A percentile compares a stretch with the other conserved stretches of the same genome.
phyloP scores from a whole-genome alignment of 305 asterid species.

The Rubia occidens region DNA sequence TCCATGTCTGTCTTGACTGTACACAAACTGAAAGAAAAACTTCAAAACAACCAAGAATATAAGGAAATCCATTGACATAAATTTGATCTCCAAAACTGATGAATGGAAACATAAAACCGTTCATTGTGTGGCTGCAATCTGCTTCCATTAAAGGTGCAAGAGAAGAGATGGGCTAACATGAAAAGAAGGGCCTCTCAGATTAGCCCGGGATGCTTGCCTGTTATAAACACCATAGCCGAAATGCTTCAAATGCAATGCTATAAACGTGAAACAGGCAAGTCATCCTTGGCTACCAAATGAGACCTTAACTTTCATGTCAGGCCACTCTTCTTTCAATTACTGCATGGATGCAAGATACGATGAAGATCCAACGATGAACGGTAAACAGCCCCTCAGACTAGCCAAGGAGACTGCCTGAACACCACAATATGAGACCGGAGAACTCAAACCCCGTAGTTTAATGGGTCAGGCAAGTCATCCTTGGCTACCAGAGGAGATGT shows the following conservation, averaged over 20 bases:
- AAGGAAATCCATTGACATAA: no score
- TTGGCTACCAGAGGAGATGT: conserved; percentile 8
- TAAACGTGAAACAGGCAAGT: conserved; percentile 41
- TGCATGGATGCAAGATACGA: not conserved
- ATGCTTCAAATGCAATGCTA: not conserved
- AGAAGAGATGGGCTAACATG: conserved; percentile 25
- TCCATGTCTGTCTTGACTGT: no score
- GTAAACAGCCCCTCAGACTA: not conserved
- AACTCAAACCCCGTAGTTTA: not conserved
- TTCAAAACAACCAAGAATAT: no score
- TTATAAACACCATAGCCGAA: no score
- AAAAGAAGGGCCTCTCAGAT: conserved; percentile 18
- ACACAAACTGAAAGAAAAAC: no score
- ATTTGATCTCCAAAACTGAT: no score
- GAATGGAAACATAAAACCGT: no score
- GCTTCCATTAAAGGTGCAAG: not conserved
- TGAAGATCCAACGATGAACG: not conserved
- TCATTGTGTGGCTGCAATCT: no score
- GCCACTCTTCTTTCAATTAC: conserved; percentile 23
- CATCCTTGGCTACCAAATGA: conserved; percentile 74
- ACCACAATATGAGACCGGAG: not conserved
- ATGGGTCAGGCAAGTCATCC: conserved; percentile 10
- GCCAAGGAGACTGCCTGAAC: conserved; percentile 4
- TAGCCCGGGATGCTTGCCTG: conserved; percentile 32
- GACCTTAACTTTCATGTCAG: conserved; percentile 35